Evolutionary conservation across 495 filamentous ascomycete species (phyloP), one percentile per base, ranked within the genome.

Genomic region (Podospora conica): DNA sequence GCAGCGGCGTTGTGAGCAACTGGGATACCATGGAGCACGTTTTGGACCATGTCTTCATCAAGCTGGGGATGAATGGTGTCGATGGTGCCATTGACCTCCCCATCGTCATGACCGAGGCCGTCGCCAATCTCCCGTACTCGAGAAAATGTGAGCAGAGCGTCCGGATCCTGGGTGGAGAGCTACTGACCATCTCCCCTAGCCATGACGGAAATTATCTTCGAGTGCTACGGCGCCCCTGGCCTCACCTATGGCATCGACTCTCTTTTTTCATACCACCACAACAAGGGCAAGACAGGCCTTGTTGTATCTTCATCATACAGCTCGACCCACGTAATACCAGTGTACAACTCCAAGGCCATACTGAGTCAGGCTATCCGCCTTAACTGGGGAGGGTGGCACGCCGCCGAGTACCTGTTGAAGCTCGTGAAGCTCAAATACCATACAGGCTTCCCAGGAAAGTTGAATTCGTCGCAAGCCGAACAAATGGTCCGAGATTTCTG

Each of bases 11-110:
- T 28, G 88, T 98, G 55, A 91, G 90, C 72, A 98, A 97, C 75
- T 98, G 96, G 91, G 95, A 98, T 74, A 92, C 91, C 18, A 90
- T 96, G 86, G 95, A 98, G 74, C 91, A 91, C 33, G 81, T 97
- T 24, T 75, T 98, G 61, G 95, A 98, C 75, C 95, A 96, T 71
- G 80, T 92, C 27, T 98, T 98, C 75, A 79, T 96, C 57, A 97
- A 96, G 78, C 79, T 98, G 48, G 96, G 95, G 12, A 82, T 97
- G 61, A 91, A 96, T 64, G 90, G 88, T 7, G 80, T 80, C 18
- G 81, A 82, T 18, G 91, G 91, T 29, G 83, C 84, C 9, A 85
- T 98, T 48, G 93, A 91, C 66, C 80, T 92, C 71, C 92, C 94
- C 2, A 84, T 98, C 65, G 87, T 98, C 55, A 96, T 98, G 92